phyloP scores from a whole-genome alignment of 805 yeast genomes.

The Soucietia sequanensis region DNA sequence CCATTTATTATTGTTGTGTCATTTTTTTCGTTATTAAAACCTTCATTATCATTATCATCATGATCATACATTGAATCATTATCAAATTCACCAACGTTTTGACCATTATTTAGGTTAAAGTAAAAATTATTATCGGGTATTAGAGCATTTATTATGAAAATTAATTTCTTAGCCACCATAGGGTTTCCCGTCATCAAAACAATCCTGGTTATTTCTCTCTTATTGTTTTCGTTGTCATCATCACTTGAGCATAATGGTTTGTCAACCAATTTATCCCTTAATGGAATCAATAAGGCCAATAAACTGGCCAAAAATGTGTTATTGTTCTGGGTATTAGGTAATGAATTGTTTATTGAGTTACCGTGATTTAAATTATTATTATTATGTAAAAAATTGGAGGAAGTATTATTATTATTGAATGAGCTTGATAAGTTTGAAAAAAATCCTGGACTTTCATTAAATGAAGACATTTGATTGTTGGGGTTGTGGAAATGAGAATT shows the following conservation, averaged over 20 bases:
- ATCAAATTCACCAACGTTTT: background rate
- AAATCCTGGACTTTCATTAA: slow-evolving; percentile 3
- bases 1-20: no score
- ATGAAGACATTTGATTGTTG: slow-evolving; percentile 4
- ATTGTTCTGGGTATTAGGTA: slow-evolving; percentile 4
- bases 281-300: slow-evolving; percentile 44
- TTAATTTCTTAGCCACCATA: slow-evolving; percentile 56
- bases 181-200: slow-evolving; percentile 61
- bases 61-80: background rate
- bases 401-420: background rate
- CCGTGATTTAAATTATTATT: background rate
- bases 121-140: slow-evolving; percentile 35
- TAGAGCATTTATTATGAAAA: slow-evolving; percentile 52
- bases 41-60: background rate
- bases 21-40: background rate
- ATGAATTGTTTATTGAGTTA: background rate
- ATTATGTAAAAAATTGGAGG: background rate
- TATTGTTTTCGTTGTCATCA: slow-evolving; percentile 16
- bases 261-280: slow-evolving; percentile 30
- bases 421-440: slow-evolving; percentile 1
- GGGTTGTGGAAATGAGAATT: slow-evolving; percentile 11
- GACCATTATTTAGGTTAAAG: background rate
- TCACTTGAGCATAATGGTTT: slow-evolving; percentile 28
- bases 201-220: slow-evolving; percentile 43
- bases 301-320: slow-evolving; percentile 47